These are phyloP conservation scores for Ophiostoma australiae DNA, from an alignment of 2,329 filamentous ascomycete species.

Conservation along the genomic window DNA sequence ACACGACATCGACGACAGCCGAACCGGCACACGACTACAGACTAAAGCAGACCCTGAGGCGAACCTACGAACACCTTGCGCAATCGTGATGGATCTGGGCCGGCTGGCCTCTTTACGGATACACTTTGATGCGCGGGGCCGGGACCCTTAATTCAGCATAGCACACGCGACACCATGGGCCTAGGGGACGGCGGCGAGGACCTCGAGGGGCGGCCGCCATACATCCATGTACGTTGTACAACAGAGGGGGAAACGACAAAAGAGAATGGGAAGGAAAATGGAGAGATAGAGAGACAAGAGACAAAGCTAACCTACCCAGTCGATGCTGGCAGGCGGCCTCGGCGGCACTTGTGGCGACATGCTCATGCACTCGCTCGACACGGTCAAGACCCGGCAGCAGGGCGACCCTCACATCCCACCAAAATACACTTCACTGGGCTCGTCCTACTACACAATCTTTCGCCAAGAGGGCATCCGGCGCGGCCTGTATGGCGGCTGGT, in stretches of 20 bases:
- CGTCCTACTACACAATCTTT: constrained; percentile 88
- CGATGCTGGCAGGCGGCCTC: constrained; percentile 90
- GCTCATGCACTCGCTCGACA: constrained; percentile 98
- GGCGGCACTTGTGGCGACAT: constrained; percentile 93
- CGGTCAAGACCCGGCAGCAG: constrained; percentile 96
- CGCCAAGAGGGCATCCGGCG: constrained; percentile 82
- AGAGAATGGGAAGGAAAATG: not conserved
- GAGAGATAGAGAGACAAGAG: not conserved
- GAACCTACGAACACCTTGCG: not conserved
- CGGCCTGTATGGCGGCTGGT: constrained; percentile 89
- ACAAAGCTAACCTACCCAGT: constrained; percentile 44
- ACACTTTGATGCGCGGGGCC: constrained; percentile 18
- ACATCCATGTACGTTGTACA: constrained; percentile 52
- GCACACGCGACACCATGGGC: constrained; percentile 27
- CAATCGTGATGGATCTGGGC: constrained; percentile 19
- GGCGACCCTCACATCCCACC: constrained; percentile 90
- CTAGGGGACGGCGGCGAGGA: constrained; percentile 33
- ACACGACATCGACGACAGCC: not conserved
- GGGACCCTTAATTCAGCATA: constrained; percentile 6
- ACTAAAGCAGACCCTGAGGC: not conserved
- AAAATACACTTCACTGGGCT: constrained; percentile 84
- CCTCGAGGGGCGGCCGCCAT: constrained; percentile 55
- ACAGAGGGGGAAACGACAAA: not conserved
- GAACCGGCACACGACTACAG: not conserved
- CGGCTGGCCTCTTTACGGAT: constrained; percentile 22